phyloP scores from a whole-genome alignment of 331 rosid species.

The Stylosanthes scabra region DNA sequence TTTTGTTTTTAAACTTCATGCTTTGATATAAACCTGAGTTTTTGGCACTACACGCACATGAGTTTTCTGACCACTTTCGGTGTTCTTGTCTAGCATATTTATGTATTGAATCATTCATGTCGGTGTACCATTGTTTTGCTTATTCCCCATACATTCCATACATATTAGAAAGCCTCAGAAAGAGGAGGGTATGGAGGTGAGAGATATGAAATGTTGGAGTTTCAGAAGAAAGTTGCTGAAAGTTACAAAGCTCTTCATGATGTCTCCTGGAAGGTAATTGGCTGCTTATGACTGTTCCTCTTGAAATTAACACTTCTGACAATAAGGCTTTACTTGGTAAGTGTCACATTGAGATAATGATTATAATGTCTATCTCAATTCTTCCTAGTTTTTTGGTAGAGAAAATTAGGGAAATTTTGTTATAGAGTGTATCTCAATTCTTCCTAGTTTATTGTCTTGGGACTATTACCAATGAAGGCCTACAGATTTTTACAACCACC shows the following conservation, averaged over 20 bases:
- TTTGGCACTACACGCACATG: conserved; percentile 6
- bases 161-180: conserved; percentile 82
- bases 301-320: conserved; percentile 14
- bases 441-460: too few species aligned
- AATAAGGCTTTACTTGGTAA: background rate
- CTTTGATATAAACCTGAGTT: background rate
- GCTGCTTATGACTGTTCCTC: conserved; percentile 13
- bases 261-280: conserved; percentile 83
- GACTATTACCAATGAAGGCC: background rate
- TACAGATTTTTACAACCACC: background rate
- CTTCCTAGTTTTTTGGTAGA: too few species aligned
- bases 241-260: conserved; percentile 65
- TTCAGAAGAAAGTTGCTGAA: conserved; percentile 65
- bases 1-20: background rate
- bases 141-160: conserved; percentile 5
- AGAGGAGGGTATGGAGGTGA: conserved; percentile 96
- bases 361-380: too few species aligned
- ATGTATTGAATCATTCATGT: conserved; percentile 12
- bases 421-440: too few species aligned
- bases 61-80: conserved; percentile 8
- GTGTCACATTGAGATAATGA: too few species aligned
- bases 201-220: conserved; percentile 84
- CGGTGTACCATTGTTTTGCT: background rate
- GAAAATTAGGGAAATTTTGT: too few species aligned
- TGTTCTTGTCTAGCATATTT: conserved; percentile 10